Evolutionary conservation across 441 rosid species (phyloP), one percentile per base, ranked within the genome.

Genomic region (Syzygium syzygioides): DNA sequence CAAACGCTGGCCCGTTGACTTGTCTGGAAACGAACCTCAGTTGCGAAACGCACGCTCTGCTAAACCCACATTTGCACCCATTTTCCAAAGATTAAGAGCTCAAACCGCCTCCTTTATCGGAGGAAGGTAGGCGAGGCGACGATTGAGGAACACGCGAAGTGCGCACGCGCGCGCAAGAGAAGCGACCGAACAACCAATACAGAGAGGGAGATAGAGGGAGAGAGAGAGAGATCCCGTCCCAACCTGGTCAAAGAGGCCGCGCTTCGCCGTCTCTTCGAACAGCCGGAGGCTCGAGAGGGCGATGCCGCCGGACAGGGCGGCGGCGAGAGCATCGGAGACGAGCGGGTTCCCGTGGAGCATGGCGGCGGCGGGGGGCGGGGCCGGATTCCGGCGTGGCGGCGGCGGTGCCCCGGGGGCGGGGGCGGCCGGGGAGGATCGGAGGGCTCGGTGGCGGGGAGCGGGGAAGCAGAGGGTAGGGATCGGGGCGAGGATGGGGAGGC

Each of bases 261-360:
- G 52, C 52, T 41, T 76, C 83, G 53, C 83, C 25, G 83, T 76
- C 13, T 76, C 83, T 48, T 76, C n/a, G 83, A 76, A 76, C 5
- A 76, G 25, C 17, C 83, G 83, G 83, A 76, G 83, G 48, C 52
- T 76, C 53, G 83, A 76, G 52, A 76, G 83, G 26, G 83, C 83
- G 83, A 76, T 76, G 83, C 83, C 83, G 9, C 83, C 83, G 18
- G 83, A 1, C 83, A 76, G 26, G 83, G n/a, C 83, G 52, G 83
- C 5, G 52, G 83, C 83, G 53, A 76, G 53, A 7, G 93, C 59
- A 86, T 97, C 98, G 87, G 99, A 94, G 60, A 94, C 86, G 7
- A 96, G 86, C 18, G 97, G 95, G 37, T 92, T 89, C 28, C 71
- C 92, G 85, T 95, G 96, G 23, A 96, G 92, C 92, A 92, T 92